phyloP scores from a whole-genome alignment of 495 filamentous ascomycete species.

The Usnea hakonensis region DNA sequence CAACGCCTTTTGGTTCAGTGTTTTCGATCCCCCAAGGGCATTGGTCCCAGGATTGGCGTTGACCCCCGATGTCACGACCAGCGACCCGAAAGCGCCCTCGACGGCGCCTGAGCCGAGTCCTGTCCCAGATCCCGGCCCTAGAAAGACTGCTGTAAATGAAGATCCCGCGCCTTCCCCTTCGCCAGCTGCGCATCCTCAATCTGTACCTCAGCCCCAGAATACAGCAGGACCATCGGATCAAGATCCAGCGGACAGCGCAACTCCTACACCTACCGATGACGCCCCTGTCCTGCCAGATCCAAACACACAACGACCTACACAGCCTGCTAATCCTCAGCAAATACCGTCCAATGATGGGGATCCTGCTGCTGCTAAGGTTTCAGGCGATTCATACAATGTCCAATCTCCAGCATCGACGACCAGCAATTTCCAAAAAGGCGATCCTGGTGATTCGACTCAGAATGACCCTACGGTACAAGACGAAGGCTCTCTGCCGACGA shows the following conservation, averaged over 20 bases:
- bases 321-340: background rate
- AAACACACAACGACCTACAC: background rate
- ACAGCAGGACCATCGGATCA: slow-evolving; percentile 22
- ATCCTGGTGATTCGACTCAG: background rate
- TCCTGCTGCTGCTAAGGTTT: too few relatives aligned
- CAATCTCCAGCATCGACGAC: background rate
- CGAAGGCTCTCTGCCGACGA: background rate
- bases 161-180: background rate
- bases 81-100: background rate
- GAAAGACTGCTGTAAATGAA: background rate
- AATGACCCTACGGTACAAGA: background rate
- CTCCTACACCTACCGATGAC: background rate
- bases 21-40: too few relatives aligned
- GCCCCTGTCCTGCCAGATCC: background rate
- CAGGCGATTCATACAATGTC: too few relatives aligned
- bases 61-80: background rate
- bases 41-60: background rate
- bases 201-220: slow-evolving; percentile 20
- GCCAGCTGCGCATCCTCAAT: background rate
- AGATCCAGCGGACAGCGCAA: slow-evolving; percentile 11
- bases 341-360: too few relatives aligned
- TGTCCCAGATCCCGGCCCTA: background rate
- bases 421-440: background rate
- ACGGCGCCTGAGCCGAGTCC: background rate
- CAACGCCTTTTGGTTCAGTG: too few relatives aligned